Evolutionary conservation across 2,329 filamentous ascomycete genomes (phyloP).

Genomic region (Aphanocladium album): DNA sequence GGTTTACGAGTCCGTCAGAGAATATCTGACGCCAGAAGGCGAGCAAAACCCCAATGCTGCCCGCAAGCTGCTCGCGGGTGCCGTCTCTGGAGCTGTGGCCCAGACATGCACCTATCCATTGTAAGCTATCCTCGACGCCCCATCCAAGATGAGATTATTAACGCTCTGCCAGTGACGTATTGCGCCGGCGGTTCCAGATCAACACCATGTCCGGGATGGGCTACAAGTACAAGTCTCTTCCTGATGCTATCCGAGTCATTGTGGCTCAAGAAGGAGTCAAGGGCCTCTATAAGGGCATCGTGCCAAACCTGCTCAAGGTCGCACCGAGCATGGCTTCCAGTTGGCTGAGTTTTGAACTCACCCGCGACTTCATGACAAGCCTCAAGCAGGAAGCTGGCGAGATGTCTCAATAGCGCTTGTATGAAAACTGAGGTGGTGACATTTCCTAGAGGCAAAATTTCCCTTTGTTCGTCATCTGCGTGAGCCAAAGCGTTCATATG

Average conservation of each 20-base stretch:
- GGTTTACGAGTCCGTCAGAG: conserved; percentile 87
- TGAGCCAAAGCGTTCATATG: conserved; percentile 7
- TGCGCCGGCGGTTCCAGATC: conserved; percentile 92
- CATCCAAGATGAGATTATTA: conserved; percentile 10
- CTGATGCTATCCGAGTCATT: conserved; percentile 78
- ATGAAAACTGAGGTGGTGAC: neutral
- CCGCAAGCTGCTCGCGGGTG: conserved; percentile 83
- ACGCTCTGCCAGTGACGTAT: conserved; percentile 63
- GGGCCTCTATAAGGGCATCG: conserved; percentile 92
- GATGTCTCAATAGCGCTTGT: conserved; percentile 11
- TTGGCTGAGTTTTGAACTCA: conserved; percentile 96
- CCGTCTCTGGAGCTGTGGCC: conserved; percentile 90
- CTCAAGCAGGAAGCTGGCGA: conserved; percentile 43
- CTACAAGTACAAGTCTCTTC: conserved; percentile 85
- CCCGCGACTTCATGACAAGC: conserved; percentile 74
- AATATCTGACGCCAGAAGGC: conserved; percentile 80
- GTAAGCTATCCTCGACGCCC: conserved; percentile 48
- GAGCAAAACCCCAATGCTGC: conserved; percentile 73
- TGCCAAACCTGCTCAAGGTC: conserved; percentile 93
- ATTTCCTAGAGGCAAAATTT: neutral
- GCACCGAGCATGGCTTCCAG: conserved; percentile 98
- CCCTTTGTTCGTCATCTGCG: neutral
- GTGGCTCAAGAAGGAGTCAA: conserved; percentile 74
- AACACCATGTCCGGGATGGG: conserved; percentile 99
- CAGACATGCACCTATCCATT: conserved; percentile 99